A percentile compares a stretch with the other conserved stretches of the same genome.
Conservation (phyloP, 768 basidiomycete genomes). For the Naganishia onofrii region DNA sequence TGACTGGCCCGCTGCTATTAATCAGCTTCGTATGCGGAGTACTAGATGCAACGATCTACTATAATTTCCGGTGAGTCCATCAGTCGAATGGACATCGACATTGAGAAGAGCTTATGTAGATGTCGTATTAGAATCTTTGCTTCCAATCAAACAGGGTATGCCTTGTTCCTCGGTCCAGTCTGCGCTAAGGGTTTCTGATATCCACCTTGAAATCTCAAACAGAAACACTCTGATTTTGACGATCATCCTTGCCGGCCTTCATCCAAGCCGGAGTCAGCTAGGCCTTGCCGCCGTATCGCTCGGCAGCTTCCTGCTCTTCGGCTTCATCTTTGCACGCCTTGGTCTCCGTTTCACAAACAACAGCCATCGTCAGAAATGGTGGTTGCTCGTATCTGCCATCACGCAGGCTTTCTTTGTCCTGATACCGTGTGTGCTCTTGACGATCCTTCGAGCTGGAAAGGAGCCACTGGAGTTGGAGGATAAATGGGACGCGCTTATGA, state of each 20-base stretch:
- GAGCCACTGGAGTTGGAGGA: slow-evolving; percentile 9
- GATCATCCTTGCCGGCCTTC: slow-evolving; percentile 21
- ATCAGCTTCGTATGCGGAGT: slow-evolving; percentile 20
- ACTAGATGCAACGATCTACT: slow-evolving; percentile 20
- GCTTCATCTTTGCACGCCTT: slow-evolving; percentile 18
- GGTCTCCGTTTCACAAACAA: slow-evolving; percentile 16
- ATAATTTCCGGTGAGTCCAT: slow-evolving; percentile 13
- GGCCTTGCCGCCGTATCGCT: slow-evolving; percentile 16
- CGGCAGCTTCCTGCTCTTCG: slow-evolving; percentile 6
- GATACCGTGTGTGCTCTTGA: neutral
- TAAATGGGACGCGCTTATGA: slow-evolving; percentile 5
- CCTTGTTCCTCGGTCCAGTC: no score
- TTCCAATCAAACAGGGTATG: slow-evolving; percentile 23
- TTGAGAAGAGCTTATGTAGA: neutral
- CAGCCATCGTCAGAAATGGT: slow-evolving; percentile 18
- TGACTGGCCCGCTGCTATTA: neutral
- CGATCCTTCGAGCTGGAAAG: neutral
- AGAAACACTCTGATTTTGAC: slow-evolving; percentile 17
- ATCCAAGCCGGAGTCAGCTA: slow-evolving; percentile 10
- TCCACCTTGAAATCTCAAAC: no score
- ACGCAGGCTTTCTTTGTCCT: slow-evolving; percentile 10
- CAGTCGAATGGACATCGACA: neutral
- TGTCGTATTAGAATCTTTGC: slow-evolving; percentile 5
- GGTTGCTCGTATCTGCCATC: slow-evolving; percentile 4
- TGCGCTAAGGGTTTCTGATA: neutral